Base-by-base conservation (phyloP, 2,329 filamentous ascomycete genomes). In the Elsinoe arachidis region DNA sequence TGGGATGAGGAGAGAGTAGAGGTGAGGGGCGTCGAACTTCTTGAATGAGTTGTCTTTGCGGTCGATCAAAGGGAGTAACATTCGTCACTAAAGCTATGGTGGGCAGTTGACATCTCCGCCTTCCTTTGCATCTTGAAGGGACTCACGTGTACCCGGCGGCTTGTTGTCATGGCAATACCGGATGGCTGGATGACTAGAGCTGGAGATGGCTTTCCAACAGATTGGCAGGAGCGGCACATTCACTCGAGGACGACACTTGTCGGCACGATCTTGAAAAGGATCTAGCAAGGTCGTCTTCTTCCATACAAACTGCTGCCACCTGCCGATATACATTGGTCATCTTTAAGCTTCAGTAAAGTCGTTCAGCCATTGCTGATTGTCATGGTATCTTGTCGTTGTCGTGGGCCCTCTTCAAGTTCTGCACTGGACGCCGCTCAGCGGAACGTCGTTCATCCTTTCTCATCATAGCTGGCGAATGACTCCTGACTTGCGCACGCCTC, bases 251-350 rank as follows among this genome's bases (percentile, higher is more conserved):
- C 47, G 46, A 73, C 77, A 79, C 80, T 83, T 78, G 81, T 75
- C 81, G 66, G 81, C 81, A 83, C 72, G 79, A 74, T 72, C 69
- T 68, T 66, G 17, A 17, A 44, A 59, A 60, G 62, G 65, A 69
- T 70, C 75, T 73, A 80, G 81, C 81, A 80, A 82, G 80, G 77
- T 77, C 74, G 63, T 71, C 69, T 58, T 68, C 69, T 63, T 68
- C 66, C 71, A 70, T 68, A 72, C 70, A 71, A 70, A 74, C 67
- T 69, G 39, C 15, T 23, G 37, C 38, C 21, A 9, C 17, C 12
- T 15, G 60, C 58, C 30, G 12, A n/a, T 55, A 11, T 35, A 19
- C 26, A 9, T 54, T 53, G 49, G 43, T 30, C 30, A 47, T 59
- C 56, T 60, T 46, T 43, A 37, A 56, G 55, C 49, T 59, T 49